A percentile compares a stretch with the other conserved stretches of the same genome.
Evolutionary conservation across 257 asterid genomes (phyloP).

Genomic region (Lantana camara): DNA sequence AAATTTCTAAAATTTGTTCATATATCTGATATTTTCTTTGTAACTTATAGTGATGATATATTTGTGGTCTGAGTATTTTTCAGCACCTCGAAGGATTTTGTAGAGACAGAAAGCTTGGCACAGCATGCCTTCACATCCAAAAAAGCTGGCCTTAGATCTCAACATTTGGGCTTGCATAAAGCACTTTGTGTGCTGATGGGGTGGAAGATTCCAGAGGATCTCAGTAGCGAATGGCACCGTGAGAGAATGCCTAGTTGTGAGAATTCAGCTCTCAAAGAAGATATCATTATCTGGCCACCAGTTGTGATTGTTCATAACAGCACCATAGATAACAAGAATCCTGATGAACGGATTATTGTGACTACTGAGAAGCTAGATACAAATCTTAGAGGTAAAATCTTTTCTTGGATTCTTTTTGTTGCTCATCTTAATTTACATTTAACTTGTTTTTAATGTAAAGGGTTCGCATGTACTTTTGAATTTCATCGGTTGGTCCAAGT

Average conservation of each 20-base stretch:
- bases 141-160: constrained; percentile 54
- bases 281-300: constrained; percentile 80
- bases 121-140: constrained; percentile 58
- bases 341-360: constrained; percentile 48
- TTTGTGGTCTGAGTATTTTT: constrained; percentile 27
- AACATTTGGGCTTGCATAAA: constrained; percentile 73
- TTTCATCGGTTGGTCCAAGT: no score
- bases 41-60: constrained; percentile 8
- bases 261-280: constrained; percentile 48
- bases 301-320: constrained; percentile 62
- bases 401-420: constrained; percentile 19
- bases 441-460: no score
- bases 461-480: no score
- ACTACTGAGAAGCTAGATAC: constrained; percentile 55
- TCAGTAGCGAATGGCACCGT: constrained; percentile 47
- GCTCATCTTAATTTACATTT: no score
- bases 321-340: constrained; percentile 38
- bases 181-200: constrained; percentile 72
- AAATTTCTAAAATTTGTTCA: neutral
- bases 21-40: constrained; percentile 20
- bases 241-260: constrained; percentile 49
- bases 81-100: constrained; percentile 64
- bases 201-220: constrained; percentile 54
- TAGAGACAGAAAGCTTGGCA: constrained; percentile 55
- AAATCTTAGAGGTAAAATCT: constrained; percentile 55